These are phyloP conservation scores for Trichophyton verrucosum DNA, from an alignment of 2,329 filamentous ascomycete species.

Conservation along the genomic window DNA sequence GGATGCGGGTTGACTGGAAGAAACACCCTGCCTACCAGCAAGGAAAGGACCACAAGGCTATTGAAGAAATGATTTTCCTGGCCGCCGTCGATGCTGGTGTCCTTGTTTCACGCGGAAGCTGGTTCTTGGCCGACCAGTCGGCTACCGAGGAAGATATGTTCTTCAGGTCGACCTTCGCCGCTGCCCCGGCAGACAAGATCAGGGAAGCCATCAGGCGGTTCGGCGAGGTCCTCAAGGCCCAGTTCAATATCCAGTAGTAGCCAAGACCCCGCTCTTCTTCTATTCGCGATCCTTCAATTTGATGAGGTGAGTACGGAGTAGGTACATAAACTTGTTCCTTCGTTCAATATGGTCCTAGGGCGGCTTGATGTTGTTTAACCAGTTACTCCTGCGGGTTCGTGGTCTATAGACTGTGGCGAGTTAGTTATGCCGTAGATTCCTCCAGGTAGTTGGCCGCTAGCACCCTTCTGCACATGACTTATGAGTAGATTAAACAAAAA, in stretches of 20 bases:
- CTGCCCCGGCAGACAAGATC: slow-evolving; percentile 60
- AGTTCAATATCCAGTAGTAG: slow-evolving; percentile 30
- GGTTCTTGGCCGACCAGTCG: slow-evolving; percentile 70
- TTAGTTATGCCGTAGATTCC: neutral
- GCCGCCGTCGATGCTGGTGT: slow-evolving; percentile 63
- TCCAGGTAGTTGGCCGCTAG: neutral
- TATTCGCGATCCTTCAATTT: neutral
- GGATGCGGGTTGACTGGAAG: slow-evolving; percentile 37
- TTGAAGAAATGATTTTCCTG: slow-evolving; percentile 82
- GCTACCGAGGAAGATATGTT: slow-evolving; percentile 54
- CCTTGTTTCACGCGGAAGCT: slow-evolving; percentile 71
- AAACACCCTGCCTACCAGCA: slow-evolving; percentile 32
- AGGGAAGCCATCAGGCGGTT: slow-evolving; percentile 61
- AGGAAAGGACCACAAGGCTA: slow-evolving; percentile 29
- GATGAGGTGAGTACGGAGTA: neutral
- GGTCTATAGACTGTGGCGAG: neutral
- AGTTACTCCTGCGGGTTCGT: neutral
- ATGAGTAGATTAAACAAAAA: neutral
- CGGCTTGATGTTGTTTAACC: neutral
- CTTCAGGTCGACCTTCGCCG: slow-evolving; percentile 82
- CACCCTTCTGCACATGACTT: neutral
- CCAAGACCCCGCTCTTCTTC: no score
- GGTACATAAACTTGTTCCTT: neutral
- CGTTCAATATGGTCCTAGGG: neutral
- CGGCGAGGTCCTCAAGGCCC: slow-evolving; percentile 56